These are phyloP conservation scores for Fusarium chlamydosporum DNA, from an alignment of 2,329 filamentous ascomycete species.

Conservation along the genomic window DNA sequence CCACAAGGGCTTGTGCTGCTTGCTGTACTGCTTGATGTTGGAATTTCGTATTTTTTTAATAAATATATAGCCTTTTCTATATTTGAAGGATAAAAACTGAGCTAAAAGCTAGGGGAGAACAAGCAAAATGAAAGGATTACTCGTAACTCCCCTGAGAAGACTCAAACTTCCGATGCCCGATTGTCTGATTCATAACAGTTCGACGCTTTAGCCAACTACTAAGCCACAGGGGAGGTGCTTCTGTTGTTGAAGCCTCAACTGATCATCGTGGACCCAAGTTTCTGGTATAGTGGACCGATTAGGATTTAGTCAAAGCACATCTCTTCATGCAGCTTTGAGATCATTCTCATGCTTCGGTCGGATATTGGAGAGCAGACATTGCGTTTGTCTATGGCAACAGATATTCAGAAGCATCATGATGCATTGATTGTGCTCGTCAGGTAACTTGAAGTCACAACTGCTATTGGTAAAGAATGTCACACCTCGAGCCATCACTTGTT, in stretches of 20 bases:
- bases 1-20: too few species aligned
- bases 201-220: slow-evolving; percentile 49
- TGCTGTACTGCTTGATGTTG: too few species aligned
- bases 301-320: slow-evolving; percentile 2
- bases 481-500: not conserved
- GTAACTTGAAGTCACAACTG: not conserved
- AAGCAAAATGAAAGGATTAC: not conserved
- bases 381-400: not conserved
- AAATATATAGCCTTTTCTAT: too few species aligned
- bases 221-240: slow-evolving; percentile 43
- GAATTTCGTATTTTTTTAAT: too few species aligned
- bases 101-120: not conserved
- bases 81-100: too few species aligned
- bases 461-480: not conserved
- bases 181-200: slow-evolving; percentile 43
- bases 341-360: not conserved
- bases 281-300: slow-evolving; percentile 8
- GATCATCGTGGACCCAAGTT: slow-evolving; percentile 6
- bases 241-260: not conserved
- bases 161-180: slow-evolving; percentile 52
- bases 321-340: not conserved
- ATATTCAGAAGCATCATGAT: not conserved
- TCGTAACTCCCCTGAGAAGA: slow-evolving; percentile 48
- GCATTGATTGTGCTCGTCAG: not conserved
- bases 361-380: not conserved